Conservation (phyloP, 495 filamentous ascomycete species). For the Hypoxylon intermedium region DNA sequence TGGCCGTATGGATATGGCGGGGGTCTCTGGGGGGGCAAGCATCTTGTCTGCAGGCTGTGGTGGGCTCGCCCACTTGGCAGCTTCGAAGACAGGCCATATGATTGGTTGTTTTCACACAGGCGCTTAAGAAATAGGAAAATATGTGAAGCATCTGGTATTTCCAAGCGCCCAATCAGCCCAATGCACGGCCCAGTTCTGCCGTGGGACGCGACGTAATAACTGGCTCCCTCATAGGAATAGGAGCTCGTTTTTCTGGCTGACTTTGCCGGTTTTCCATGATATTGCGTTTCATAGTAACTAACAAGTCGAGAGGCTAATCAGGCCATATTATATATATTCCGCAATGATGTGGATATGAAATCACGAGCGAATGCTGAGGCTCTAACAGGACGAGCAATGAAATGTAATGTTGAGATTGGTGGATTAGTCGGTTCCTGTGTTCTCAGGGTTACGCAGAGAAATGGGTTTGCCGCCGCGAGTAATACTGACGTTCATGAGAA, state of each 20-base stretch:
- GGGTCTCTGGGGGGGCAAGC: slow-evolving; percentile 14
- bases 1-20: slow-evolving; percentile 25
- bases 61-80: slow-evolving; percentile 33
- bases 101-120: slow-evolving; percentile 30
- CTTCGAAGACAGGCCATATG: slow-evolving; percentile 19
- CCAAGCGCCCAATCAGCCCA: slow-evolving; percentile 39
- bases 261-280: slow-evolving; percentile 21
- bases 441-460: too few relatives aligned
- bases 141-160: slow-evolving; percentile 30
- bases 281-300: neutral
- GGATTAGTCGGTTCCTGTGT: too few relatives aligned
- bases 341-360: too few relatives aligned
- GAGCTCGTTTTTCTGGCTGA: neutral
- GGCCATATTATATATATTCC: slow-evolving; percentile 1
- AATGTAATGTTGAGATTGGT: neutral
- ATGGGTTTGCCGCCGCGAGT: too few relatives aligned
- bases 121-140: slow-evolving; percentile 39
- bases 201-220: slow-evolving; percentile 20
- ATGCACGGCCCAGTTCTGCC: slow-evolving; percentile 10
- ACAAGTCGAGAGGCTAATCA: neutral
- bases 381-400: neutral
- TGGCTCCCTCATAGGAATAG: slow-evolving; percentile 22
- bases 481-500: too few relatives aligned
- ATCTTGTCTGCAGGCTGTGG: slow-evolving; percentile 21
- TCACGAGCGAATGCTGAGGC: neutral